Evolutionary conservation across 345 rosid species (phyloP).

Genomic region (Eutrema yunnanense): DNA sequence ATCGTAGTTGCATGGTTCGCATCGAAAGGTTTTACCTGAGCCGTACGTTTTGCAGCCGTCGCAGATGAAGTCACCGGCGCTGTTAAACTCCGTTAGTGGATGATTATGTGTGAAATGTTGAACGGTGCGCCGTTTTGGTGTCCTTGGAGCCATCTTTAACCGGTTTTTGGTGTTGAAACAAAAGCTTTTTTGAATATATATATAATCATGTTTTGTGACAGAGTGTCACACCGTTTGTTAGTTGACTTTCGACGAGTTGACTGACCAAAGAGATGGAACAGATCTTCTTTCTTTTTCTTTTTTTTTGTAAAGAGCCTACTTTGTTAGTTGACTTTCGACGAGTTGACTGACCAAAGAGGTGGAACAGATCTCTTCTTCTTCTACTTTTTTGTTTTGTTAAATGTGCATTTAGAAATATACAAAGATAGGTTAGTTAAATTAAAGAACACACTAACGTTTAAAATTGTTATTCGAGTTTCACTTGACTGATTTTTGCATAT

Average conservation of each 20-base stretch:
- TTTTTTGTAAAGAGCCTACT: no score
- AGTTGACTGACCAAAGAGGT: constrained; percentile 18
- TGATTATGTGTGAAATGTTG: constrained; percentile 35
- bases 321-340: constrained; percentile 17
- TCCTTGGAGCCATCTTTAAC: constrained; percentile 19
- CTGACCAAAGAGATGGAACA: not conserved
- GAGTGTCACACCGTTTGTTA: not conserved
- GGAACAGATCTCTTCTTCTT: not conserved
- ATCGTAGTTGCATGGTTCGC: constrained; percentile 28
- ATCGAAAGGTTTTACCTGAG: constrained; percentile 16
- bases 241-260: constrained; percentile 27
- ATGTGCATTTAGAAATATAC: not conserved
- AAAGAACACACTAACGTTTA: not conserved
- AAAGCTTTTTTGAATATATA: not conserved
- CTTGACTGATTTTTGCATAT: not conserved
- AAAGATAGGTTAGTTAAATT: not conserved
- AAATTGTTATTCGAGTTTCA: not conserved
- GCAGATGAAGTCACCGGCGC: constrained; percentile 26
- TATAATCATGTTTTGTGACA: constrained; percentile 18
- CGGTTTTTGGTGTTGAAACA: not conserved
- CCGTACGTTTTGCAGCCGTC: constrained; percentile 37
- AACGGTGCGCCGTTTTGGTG: constrained; percentile 14
- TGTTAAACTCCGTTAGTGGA: constrained; percentile 18
- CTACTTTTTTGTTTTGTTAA: not conserved
- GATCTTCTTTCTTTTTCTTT: no score